phyloP scores from a whole-genome alignment of 108 stramenopile genomes.

The Licmophora abbreviata region DNA sequence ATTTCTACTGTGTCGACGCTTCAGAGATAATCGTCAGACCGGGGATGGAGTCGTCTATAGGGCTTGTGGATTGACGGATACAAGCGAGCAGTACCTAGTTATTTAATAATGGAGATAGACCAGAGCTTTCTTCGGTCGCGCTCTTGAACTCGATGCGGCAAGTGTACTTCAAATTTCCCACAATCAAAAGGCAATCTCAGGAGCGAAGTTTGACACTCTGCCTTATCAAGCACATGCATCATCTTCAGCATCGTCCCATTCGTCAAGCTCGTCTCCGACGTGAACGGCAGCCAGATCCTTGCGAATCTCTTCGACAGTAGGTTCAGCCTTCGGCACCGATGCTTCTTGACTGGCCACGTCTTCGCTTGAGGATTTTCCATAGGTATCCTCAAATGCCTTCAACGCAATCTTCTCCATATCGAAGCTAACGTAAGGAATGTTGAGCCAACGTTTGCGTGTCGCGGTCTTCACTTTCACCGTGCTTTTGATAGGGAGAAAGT shows the following conservation, averaged over 20 bases:
- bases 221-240: background rate
- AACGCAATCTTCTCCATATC: background rate
- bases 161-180: too few relatives aligned
- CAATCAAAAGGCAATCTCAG: background rate
- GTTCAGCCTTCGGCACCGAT: background rate
- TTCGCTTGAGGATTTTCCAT: too few relatives aligned
- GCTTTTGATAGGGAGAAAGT: background rate
- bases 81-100: too few relatives aligned
- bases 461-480: background rate
- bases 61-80: slow-evolving; percentile 29
- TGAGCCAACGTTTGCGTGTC: background rate
- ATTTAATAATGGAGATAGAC: too few relatives aligned
- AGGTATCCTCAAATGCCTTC: too few relatives aligned
- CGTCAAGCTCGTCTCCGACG: background rate
- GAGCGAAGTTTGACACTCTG: background rate
- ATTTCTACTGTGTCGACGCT: slow-evolving; percentile 74
- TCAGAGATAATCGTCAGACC: slow-evolving; percentile 47
- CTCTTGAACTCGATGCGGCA: too few relatives aligned
- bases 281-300: background rate
- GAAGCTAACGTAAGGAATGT: slow-evolving; percentile 1
- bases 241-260: background rate
- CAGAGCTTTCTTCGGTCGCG: too few relatives aligned
- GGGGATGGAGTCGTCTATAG: slow-evolving; percentile 55
- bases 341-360: too few relatives aligned
- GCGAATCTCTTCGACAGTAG: background rate